Base-by-base conservation (phyloP, 768 basidiomycete species). In the Myochromella boudieri region DNA sequence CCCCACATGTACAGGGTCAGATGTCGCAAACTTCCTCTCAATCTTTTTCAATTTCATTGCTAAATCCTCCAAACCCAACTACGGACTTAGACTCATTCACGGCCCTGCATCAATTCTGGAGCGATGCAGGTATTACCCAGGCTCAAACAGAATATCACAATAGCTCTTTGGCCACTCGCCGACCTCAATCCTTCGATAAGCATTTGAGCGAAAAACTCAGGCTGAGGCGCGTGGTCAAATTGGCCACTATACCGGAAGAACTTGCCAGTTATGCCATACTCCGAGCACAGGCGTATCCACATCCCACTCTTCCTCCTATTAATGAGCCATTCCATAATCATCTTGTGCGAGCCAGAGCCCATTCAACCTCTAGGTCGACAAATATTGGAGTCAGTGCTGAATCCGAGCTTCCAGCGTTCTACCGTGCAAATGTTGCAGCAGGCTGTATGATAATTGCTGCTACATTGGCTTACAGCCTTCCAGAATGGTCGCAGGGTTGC, bases 401-500 rank as follows among this genome's bases (percentile, higher is more conserved):
- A 39, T 27, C 31, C 0, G 34, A 26, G 2, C 24, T 55, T 12
- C 12, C 33, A 11, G 11, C 5, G 6, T 15, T 40, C 4, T 55
- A 49, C 15, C 9, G 8, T 1, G n/a, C 1, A 1, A 29, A 18
- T 5, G 34, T 37, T 27, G 51, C 28, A 3, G 3, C 2, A 1
- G 25, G 34, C 9, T 53, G 55, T 21, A 11, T n/a, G 3, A 8
- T 20, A 7, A 37, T 56, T n/a, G 55, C 51, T 18, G 41, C 45
- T 10, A 50, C 51, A 3, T 29, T 56, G 12, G 45, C 42, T 3
- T 46, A 46, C 24, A 15, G 36, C 10, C 39, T 15, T 2, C 27
- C 37, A 3, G 1, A 17, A 6, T 50, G 51, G 48, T 36, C 12
- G 14, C 2, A n/a, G 5, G 17, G 14, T 1, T 25, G 22, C 11